These are phyloP conservation scores for Macrolepiota albuminosa DNA, from an alignment of 768 basidiomycete species.

Conservation along the genomic window DNA sequence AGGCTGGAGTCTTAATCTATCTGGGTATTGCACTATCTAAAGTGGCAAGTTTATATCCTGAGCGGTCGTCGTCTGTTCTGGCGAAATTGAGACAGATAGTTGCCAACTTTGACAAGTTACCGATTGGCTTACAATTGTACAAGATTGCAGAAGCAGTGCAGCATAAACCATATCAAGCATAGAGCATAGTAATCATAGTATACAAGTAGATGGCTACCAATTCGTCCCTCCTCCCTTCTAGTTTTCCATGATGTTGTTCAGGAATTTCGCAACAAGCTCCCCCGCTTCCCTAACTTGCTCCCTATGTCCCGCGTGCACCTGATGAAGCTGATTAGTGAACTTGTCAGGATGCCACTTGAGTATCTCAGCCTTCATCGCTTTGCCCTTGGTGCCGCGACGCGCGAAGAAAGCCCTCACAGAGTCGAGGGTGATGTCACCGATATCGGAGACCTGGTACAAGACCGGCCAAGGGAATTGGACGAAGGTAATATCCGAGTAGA, in stretches of 20 bases:
- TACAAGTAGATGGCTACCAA: background rate
- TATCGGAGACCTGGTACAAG: slow-evolving; percentile 2
- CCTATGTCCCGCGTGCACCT: slow-evolving; percentile 28
- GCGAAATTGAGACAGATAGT: background rate
- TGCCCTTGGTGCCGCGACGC: slow-evolving; percentile 29
- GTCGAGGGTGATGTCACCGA: slow-evolving; percentile 30
- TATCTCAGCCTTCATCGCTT: slow-evolving; percentile 38
- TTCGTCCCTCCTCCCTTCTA: background rate
- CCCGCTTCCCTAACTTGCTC: slow-evolving; percentile 29
- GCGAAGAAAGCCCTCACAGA: slow-evolving; percentile 34
- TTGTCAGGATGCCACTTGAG: slow-evolving; percentile 56
- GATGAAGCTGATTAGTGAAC: slow-evolving; percentile 32
- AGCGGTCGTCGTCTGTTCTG: background rate
- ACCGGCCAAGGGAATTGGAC: slow-evolving; percentile 10
- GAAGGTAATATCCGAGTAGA: slow-evolving; percentile 2
- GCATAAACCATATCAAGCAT: background rate
- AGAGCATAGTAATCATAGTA: background rate
- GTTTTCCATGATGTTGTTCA: slow-evolving; percentile 22
- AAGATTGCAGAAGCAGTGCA: background rate
- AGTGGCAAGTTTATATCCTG: background rate
- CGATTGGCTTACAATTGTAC: background rate
- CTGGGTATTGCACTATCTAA: background rate
- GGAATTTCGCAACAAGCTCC: slow-evolving; percentile 33
- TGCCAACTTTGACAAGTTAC: no score
- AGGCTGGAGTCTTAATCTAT: background rate